Evolutionary conservation across 2,329 filamentous ascomycete species (phyloP).

Genomic region (Clonostachys sp.): DNA sequence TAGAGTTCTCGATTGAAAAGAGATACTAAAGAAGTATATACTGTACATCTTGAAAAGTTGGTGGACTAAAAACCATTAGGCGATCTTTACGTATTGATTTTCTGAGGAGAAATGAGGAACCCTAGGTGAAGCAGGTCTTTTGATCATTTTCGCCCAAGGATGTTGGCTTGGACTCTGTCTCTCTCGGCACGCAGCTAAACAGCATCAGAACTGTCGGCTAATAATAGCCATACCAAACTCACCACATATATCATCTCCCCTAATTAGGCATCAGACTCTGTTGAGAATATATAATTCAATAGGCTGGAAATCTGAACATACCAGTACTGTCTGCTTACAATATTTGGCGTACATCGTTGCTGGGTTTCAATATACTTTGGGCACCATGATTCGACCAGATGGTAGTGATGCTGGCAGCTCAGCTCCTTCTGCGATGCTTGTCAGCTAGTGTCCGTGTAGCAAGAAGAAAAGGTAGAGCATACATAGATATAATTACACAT

Average conservation of each 20-base stretch:
- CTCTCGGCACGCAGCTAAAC: constrained; percentile 29
- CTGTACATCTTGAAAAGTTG: no score
- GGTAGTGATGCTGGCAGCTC: constrained; percentile 46
- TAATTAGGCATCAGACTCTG: constrained; percentile 16
- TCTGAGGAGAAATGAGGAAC: constrained; percentile 5
- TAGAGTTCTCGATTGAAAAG: no score
- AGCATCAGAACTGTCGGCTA: no score
- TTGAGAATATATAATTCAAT: constrained; percentile 2
- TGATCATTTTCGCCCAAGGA: constrained; percentile 30
- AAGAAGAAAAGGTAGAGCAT: constrained; percentile 7
- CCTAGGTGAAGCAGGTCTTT: constrained; percentile 17
- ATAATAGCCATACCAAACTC: constrained; percentile 13
- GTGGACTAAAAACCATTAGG: no score
- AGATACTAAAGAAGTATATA: no score
- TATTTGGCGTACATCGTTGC: constrained; percentile 32
- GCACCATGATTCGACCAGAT: constrained; percentile 40
- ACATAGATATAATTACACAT: constrained; percentile 51
- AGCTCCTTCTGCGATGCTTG: constrained; percentile 35
- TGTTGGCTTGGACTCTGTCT: constrained; percentile 29
- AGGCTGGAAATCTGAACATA: constrained; percentile 13
- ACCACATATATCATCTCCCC: constrained; percentile 40
- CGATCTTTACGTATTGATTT: no score
- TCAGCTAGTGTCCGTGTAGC: not conserved
- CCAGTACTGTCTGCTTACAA: constrained; percentile 41
- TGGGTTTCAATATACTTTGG: constrained; percentile 37